Base-by-base conservation (phyloP, 805 yeast species). In the Saccharomyces mikatae region DNA sequence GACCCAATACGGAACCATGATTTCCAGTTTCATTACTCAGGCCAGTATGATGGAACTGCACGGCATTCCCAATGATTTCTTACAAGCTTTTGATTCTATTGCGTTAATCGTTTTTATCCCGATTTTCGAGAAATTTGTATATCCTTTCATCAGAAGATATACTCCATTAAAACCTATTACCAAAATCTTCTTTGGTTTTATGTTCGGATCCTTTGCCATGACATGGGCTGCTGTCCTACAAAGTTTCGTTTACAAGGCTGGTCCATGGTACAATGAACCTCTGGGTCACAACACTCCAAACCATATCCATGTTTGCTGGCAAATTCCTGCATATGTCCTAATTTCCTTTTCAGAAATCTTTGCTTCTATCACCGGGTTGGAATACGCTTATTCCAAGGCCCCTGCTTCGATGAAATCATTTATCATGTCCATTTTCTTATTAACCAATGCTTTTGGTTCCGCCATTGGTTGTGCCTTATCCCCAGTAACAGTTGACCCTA, bases 351-450 rank as follows among this genome's bases (percentile, higher is more conserved):
- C 90, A 17, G 95, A 87, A 71, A 86, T 87, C 60, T 79, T 87
- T 61, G 90, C 91, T 31, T 84, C 87, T 52, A 80, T 86, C 62
- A 86, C 94, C 24, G 94, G 92, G 62, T 79, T 85, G 61, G 94
- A 87, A 73, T 86, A 85, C 66, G 95, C 95, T 21, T 87, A 85
- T 73, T 82, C 90, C 28, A 84, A 87, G 73, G 92, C 94, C 5
- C 94, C 94, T 46, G 77, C 76, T 8, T 72, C 78, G 46, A 72
- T 74, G 76, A 75, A 72, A 57, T 70, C 75, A 21, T 67, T 74
- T 46, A 71, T 72, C 49, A 74, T 74, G 77, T 76, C 84, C 14
- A 59, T 75, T 51, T 86, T 83, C 75, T 75, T 87, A 64, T 72
- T 87, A 54, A 85, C 87, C 46, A 83, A 77, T 60, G 94, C 95